A percentile compares a stretch with the other conserved stretches of the same genome.
Evolutionary conservation across 2,329 filamentous ascomycete genomes (phyloP).

Genomic region (Fusarium floridanum): DNA sequence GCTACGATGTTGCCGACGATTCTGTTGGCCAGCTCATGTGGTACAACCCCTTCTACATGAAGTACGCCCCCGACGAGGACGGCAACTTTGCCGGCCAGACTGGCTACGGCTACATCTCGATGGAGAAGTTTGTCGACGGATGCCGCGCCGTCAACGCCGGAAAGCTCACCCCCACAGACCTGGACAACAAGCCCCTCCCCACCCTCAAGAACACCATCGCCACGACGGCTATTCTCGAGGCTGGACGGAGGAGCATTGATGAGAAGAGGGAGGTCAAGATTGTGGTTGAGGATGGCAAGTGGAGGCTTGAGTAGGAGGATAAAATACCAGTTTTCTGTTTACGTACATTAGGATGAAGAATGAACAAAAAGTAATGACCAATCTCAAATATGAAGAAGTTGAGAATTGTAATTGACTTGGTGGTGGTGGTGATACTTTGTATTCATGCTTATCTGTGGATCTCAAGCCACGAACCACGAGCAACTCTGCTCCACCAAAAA

Average conservation of each 20-base stretch:
- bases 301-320: constrained; percentile 69
- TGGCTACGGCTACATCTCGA: constrained; percentile 93
- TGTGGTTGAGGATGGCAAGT: constrained; percentile 71
- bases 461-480: constrained; percentile 20
- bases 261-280: constrained; percentile 85
- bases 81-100: constrained; percentile 93
- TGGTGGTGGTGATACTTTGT: background rate
- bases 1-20: constrained; percentile 95
- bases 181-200: constrained; percentile 85
- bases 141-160: constrained; percentile 84
- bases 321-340: constrained; percentile 18
- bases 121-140: constrained; percentile 96
- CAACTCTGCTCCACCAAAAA: constrained; percentile 40
- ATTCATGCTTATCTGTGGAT: constrained; percentile 25
- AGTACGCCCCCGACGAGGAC: constrained; percentile 92
- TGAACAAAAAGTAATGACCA: constrained; percentile 34
- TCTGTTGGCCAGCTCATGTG: constrained; percentile 77
- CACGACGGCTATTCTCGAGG: constrained; percentile 91
- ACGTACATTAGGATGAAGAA: constrained; percentile 26
- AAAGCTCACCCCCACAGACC: constrained; percentile 76
- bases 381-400: background rate
- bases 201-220: constrained; percentile 91
- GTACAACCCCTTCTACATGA: constrained; percentile 97
- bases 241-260: constrained; percentile 86
- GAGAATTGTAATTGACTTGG: background rate